Percentiles rank a stretch among this genome's conserved stretches.
phyloP scores from a whole-genome alignment of 2,329 filamentous ascomycete genomes.

The Myotisia sp. region DNA sequence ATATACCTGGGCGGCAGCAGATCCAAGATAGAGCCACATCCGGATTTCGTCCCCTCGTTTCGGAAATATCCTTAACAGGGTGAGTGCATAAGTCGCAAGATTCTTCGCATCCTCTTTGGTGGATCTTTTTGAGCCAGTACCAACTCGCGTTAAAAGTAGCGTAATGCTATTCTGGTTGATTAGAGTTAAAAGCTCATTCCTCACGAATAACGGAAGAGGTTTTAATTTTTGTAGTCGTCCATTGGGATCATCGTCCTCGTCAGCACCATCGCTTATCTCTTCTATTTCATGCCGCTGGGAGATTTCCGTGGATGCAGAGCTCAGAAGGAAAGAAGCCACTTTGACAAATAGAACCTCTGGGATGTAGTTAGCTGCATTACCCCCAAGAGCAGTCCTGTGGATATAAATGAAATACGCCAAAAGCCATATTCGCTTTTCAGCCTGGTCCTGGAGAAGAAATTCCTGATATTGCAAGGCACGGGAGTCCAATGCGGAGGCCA shows the following conservation, averaged over 20 bases:
- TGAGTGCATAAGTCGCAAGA: constrained; percentile 74
- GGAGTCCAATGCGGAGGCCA: constrained; percentile 26
- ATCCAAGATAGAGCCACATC: constrained; percentile 80
- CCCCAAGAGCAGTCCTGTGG: constrained; percentile 35
- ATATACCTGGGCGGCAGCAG: constrained; percentile 34
- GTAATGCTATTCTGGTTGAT: constrained; percentile 64
- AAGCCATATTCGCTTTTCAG: constrained; percentile 39
- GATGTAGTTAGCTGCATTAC: constrained; percentile 23
- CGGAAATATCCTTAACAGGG: constrained; percentile 73
- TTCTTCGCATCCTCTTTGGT: constrained; percentile 48
- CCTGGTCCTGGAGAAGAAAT: constrained; percentile 20
- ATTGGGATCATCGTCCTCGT: constrained; percentile 4
- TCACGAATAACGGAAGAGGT: constrained; percentile 41
- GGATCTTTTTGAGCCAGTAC: constrained; percentile 12
- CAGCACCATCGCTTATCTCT: constrained; percentile 18
- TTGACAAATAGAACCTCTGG: constrained; percentile 42
- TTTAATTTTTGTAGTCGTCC: constrained; percentile 17
- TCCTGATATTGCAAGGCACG: constrained; percentile 17
- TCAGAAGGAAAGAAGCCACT: constrained; percentile 42
- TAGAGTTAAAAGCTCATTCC: constrained; percentile 52
- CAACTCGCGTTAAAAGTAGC: constrained; percentile 39
- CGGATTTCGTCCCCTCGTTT: constrained; percentile 71
- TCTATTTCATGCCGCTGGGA: constrained; percentile 36
- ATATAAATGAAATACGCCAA: constrained; percentile 47
- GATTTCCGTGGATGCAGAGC: constrained; percentile 42